These are phyloP conservation scores for Didymella sp. DNA, from an alignment of 2,329 filamentous ascomycete species.

Conservation along the genomic window DNA sequence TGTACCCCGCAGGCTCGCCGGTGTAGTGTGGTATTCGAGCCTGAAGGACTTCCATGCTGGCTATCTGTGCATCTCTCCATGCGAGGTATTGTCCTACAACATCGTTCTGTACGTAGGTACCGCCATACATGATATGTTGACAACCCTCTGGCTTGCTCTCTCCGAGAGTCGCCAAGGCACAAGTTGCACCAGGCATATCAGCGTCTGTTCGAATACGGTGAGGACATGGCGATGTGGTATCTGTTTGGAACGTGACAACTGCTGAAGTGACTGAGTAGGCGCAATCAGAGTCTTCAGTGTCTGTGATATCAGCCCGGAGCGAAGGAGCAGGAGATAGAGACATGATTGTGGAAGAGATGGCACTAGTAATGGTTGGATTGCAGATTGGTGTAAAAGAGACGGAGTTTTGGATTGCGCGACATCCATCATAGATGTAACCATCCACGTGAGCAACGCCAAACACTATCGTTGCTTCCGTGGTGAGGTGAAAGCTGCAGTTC, in stretches of 20 bases:
- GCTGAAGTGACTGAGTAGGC: neutral
- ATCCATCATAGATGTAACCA: neutral
- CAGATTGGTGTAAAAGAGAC: conserved; percentile 5
- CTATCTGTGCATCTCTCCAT: neutral
- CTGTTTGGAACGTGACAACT: neutral
- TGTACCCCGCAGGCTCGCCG: neutral
- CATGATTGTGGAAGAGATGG: neutral
- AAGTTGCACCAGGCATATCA: neutral
- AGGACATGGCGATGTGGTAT: conserved; percentile 2
- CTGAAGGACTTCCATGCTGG: neutral
- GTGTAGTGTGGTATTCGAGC: neutral
- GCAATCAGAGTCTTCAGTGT: neutral
- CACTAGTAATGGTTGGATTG: neutral
- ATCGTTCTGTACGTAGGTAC: neutral
- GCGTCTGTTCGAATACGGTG: neutral
- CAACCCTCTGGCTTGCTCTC: too few species aligned
- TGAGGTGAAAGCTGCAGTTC: neutral
- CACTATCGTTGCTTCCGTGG: neutral
- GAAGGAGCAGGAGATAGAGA: neutral
- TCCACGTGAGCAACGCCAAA: neutral
- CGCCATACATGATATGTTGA: neutral
- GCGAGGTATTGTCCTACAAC: conserved; percentile 7
- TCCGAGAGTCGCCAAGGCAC: neutral
- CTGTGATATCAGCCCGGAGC: too few species aligned
- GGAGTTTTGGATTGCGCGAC: neutral